Evolutionary conservation across 1,284 basidiomycete species (phyloP), one percentile per base, ranked within the genome.

Genomic region (Apiotrichum gracile): DNA sequence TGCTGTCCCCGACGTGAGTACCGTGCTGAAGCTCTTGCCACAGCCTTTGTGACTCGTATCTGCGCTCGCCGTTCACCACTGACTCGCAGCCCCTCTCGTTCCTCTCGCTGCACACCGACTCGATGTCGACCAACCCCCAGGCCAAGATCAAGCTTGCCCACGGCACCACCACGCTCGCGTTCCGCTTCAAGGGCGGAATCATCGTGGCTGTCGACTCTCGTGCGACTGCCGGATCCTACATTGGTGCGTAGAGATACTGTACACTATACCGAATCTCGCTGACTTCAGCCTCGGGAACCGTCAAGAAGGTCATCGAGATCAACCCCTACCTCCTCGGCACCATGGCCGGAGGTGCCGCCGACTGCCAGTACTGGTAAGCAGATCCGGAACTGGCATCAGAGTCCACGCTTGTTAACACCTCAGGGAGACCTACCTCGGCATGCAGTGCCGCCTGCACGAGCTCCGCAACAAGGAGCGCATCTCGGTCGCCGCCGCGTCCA

Each of bases 301-400:
- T 97, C 59, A 96, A 93, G 81, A 97, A 97, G 80, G 94, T 99
- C 60, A 98, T 99, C 67, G 96, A 98, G 79, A 98, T 99, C 77
- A 98, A 98, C 79, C 91, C 92, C 43, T 98, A 96, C 79, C 78
- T 99, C 50, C 82, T 98, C 29, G 96, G 96, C 56, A 98, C 94
- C 1, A 98, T 98, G 94, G 94, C 94, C 58, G 96, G 94, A 78
- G 94, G 93, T 77, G 94, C 94, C 61, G 91, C 91, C 16, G 74
- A 76, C 63, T 76, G 74, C 63, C 74, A 76, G 64, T 76, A 75
- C 57, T 76, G 74, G 74, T 76, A 47, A 46, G 73, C 63, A 12
- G 7, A n/a, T n/a, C n/a, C 13, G 0, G 21, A 29, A 25, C 21
- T 41, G 24, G 27, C 40, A n/a, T 17, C 37, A 14, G 6, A 29